phyloP scores from a whole-genome alignment of 2,329 filamentous ascomycete genomes.

The Aspergillus nomiae region DNA sequence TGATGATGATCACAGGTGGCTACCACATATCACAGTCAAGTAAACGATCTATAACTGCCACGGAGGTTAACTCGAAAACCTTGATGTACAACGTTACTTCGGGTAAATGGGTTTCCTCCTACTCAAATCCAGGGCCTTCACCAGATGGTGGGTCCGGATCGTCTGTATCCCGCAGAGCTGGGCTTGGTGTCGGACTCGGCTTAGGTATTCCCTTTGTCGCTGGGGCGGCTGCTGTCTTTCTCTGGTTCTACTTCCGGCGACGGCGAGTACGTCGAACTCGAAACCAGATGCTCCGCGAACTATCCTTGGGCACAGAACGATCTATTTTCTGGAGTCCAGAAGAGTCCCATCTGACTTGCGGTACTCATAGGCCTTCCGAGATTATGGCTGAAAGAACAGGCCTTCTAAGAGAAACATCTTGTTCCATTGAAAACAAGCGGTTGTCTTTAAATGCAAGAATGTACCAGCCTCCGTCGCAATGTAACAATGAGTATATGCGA shows the following conservation, averaged over 20 bases:
- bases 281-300: constrained; percentile 57
- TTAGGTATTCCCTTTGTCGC: constrained; percentile 60
- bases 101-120: constrained; percentile 59
- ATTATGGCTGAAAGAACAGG: constrained; percentile 44
- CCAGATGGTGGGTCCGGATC: constrained; percentile 16
- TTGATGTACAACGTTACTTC: constrained; percentile 66
- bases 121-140: constrained; percentile 48
- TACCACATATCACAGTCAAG: constrained; percentile 52
- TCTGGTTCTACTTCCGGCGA: constrained; percentile 55
- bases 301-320: constrained; percentile 55
- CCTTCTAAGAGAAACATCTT: constrained; percentile 43
- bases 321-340: constrained; percentile 44
- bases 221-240: constrained; percentile 49
- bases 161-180: constrained; percentile 51
- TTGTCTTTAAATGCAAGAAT: constrained; percentile 41
- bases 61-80: constrained; percentile 45
- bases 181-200: constrained; percentile 66
- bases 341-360: constrained; percentile 42
- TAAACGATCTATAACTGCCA: constrained; percentile 36
- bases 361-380: constrained; percentile 34
- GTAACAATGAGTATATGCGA: constrained; percentile 50
- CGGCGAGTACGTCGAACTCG: constrained; percentile 46
- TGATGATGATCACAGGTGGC: constrained; percentile 65
- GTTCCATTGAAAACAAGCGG: constrained; percentile 41
- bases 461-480: constrained; percentile 44